These are phyloP conservation scores for Physocladia obscura DNA, from an alignment of 192 early-diverging fungal genomes.

Conservation along the genomic window DNA sequence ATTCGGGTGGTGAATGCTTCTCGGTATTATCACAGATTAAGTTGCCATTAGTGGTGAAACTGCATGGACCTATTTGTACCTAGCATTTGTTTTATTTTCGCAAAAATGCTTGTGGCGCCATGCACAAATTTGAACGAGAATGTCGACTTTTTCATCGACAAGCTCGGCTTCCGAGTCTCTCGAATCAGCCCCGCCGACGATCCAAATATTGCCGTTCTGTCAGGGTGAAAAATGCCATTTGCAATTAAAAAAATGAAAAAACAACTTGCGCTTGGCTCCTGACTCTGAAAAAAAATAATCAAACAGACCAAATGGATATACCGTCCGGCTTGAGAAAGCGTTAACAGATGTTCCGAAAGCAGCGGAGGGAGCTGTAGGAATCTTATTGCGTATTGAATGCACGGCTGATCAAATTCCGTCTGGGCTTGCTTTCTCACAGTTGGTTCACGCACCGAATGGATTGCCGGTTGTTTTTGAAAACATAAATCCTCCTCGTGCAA, in stretches of 20 bases:
- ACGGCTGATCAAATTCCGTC: neutral
- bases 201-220: constrained; percentile 5
- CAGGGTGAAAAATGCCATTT: neutral
- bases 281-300: neutral
- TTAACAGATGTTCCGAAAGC: neutral
- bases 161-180: constrained; percentile 5
- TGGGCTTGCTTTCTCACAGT: neutral
- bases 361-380: neutral
- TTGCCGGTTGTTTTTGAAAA: no score
- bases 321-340: neutral
- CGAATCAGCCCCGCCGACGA: constrained; percentile 20
- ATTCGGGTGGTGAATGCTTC: no score
- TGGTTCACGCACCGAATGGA: neutral
- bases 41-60: no score
- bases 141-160: constrained; percentile 5
- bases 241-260: neutral
- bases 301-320: neutral
- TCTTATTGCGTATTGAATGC: neutral
- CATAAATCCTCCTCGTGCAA: neutral
- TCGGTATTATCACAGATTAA: no score
- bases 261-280: neutral
- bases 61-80: no score
- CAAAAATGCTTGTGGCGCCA: neutral
- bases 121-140: neutral
- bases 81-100: no score